Evolutionary conservation across 1,284 basidiomycete species (phyloP).

Genomic region (Ganoderma multipileum): DNA sequence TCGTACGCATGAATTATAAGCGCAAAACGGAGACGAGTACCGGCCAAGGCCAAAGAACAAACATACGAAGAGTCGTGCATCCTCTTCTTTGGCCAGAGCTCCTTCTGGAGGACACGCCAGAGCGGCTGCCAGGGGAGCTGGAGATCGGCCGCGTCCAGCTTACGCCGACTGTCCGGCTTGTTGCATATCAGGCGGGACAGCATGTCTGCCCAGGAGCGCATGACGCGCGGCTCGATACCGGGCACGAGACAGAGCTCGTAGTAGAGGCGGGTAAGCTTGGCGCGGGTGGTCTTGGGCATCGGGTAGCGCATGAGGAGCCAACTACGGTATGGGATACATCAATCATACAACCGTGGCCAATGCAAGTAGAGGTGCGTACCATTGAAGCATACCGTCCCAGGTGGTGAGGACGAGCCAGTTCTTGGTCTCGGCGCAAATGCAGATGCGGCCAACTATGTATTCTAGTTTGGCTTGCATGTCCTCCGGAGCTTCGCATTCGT

Average conservation of each 20-base stretch:
- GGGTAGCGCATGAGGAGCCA: slow-evolving; percentile 88
- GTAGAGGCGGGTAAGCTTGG: slow-evolving; percentile 82
- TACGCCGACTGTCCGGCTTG: slow-evolving; percentile 66
- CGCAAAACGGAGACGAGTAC: no score
- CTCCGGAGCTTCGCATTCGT: slow-evolving; percentile 76
- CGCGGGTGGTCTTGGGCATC: slow-evolving; percentile 73
- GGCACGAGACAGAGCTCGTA: slow-evolving; percentile 81
- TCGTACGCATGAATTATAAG: slow-evolving; percentile 10
- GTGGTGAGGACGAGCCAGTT: slow-evolving; percentile 75
- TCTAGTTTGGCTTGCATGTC: slow-evolving; percentile 82
- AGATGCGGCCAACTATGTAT: slow-evolving; percentile 74
- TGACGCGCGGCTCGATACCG: slow-evolving; percentile 74
- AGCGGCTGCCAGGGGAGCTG: slow-evolving; percentile 79
- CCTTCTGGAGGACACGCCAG: slow-evolving; percentile 74
- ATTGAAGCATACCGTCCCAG: slow-evolving; percentile 80
- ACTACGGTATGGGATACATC: slow-evolving; percentile 46
- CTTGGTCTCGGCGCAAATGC: slow-evolving; percentile 77
- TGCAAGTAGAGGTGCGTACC: slow-evolving; percentile 53
- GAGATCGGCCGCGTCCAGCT: slow-evolving; percentile 73
- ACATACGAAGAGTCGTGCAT: slow-evolving; percentile 57
- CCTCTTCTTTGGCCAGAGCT: slow-evolving; percentile 75
- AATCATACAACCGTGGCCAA: slow-evolving; percentile 21
- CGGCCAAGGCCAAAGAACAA: background rate
- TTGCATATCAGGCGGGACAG: slow-evolving; percentile 72
- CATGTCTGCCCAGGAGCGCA: slow-evolving; percentile 78